These are phyloP conservation scores for Chaetomium olivaceum DNA, from an alignment of 2,329 filamentous ascomycete species.

Conservation along the genomic window DNA sequence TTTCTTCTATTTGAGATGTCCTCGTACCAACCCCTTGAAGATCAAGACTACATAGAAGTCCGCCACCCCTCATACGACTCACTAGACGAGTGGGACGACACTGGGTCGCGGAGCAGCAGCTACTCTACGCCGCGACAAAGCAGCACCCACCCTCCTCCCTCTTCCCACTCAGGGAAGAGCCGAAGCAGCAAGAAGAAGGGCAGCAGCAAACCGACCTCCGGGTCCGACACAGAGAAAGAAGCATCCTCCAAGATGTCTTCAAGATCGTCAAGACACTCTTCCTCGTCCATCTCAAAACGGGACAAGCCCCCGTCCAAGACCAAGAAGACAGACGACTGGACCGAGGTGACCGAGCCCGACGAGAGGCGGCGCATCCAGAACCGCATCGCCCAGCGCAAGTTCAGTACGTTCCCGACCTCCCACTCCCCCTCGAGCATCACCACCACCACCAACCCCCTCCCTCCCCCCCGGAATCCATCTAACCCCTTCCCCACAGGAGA, in stretches of 20 bases:
- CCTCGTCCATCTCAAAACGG: conserved; percentile 34
- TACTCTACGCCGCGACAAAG: conserved; percentile 16
- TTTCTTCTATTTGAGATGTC: conserved; percentile 29
- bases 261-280: conserved; percentile 33
- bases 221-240: conserved; percentile 37
- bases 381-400: conserved; percentile 73
- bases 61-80: conserved; percentile 19
- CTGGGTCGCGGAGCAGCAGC: neutral
- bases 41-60: conserved; percentile 25
- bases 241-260: conserved; percentile 38
- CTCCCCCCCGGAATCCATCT: neutral
- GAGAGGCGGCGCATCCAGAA: conserved; percentile 76
- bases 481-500: conserved; percentile 54
- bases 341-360: conserved; percentile 66
- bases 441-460: neutral
- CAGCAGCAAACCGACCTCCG: conserved; percentile 30
- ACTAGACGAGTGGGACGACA: conserved; percentile 20
- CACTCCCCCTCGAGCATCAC: too few species aligned
- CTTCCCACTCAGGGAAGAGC: conserved; percentile 21
- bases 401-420: conserved; percentile 61
- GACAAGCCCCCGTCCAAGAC: conserved; percentile 37
- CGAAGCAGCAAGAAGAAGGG: conserved; percentile 27
- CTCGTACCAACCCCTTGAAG: conserved; percentile 34
- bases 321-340: conserved; percentile 65
- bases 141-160: conserved; percentile 17